Evolutionary conservation across 306 rosid genomes (phyloP).

Genomic region (Purshia tridentata): DNA sequence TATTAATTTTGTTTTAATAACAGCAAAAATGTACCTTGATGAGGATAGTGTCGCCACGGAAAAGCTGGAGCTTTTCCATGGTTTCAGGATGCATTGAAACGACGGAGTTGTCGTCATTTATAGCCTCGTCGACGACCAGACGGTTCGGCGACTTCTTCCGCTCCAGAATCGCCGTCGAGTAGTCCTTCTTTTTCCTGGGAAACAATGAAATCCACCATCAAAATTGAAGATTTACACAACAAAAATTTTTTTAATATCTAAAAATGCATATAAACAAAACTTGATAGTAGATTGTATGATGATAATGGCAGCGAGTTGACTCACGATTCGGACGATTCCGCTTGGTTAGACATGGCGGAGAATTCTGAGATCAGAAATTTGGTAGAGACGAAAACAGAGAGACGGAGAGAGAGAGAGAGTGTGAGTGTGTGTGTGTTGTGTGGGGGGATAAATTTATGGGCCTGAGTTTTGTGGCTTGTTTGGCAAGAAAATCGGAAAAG

Average conservation of each 20-base stretch:
- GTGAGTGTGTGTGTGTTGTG: no score
- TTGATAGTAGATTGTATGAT: not conserved
- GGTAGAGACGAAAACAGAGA: not conserved
- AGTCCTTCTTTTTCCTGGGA: conserved; percentile 52
- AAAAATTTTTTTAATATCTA: not conserved
- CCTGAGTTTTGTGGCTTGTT: not conserved
- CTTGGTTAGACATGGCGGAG: conserved; percentile 39
- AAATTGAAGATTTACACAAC: not conserved
- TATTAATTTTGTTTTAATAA: not conserved
- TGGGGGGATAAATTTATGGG: not conserved
- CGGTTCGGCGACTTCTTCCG: conserved; percentile 57
- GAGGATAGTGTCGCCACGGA: conserved; percentile 57
- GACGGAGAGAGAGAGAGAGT: not conserved
- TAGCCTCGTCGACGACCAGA: conserved; percentile 49
- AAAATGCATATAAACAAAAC: not conserved
- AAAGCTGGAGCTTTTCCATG: conserved; percentile 54
- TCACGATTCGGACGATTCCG: conserved; percentile 58
- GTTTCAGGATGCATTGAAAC: conserved; percentile 48
- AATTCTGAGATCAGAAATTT: not conserved
- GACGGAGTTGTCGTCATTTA: conserved; percentile 55
- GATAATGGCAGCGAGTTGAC: conserved; percentile 21
- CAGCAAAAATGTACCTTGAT: conserved; percentile 30
- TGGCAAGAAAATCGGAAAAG: not conserved
- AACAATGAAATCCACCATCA: conserved; percentile 7
- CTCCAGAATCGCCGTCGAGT: conserved; percentile 55